A percentile compares a stretch with the other conserved stretches of the same genome.
Evolutionary conservation across 176 grass and related monocot genomes (phyloP).

Genomic region (Oryza australiensis): DNA sequence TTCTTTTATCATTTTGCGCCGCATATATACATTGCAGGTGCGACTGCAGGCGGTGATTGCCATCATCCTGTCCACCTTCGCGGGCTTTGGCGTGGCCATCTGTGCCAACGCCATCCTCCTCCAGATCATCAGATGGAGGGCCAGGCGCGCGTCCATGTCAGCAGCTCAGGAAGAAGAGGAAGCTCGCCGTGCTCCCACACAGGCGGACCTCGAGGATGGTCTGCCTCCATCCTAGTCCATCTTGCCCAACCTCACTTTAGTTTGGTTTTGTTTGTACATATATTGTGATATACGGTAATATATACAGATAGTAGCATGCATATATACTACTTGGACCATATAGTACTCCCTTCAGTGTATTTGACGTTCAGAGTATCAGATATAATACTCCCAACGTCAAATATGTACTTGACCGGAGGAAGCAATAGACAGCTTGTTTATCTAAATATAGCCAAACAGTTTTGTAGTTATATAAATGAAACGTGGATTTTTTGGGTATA

Average conservation of each 20-base stretch:
- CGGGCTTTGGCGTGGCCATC: conserved; percentile 48
- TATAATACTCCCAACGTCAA: too few relatives aligned
- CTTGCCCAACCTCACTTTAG: background rate
- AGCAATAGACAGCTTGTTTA: too few relatives aligned
- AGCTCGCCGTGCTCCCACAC: background rate
- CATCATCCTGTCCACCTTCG: conserved; percentile 61
- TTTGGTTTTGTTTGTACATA: background rate
- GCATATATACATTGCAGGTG: background rate
- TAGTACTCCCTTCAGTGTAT: too few relatives aligned
- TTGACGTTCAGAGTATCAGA: too few relatives aligned
- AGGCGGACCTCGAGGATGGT: conserved; percentile 11
- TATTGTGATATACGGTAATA: too few relatives aligned
- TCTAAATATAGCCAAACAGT: too few relatives aligned
- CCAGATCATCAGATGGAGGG: conserved; percentile 44
- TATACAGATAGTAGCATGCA: too few relatives aligned
- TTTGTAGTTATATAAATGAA: too few relatives aligned
- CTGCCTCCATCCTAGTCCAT: conserved; percentile 17
- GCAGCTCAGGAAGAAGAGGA: background rate
- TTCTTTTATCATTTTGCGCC: too few relatives aligned
- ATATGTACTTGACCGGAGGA: too few relatives aligned
- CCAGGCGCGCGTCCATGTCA: background rate
- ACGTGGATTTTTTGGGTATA: too few relatives aligned
- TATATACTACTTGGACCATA: too few relatives aligned
- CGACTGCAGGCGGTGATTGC: conserved; percentile 44
- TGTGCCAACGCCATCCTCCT: conserved; percentile 38